Evolutionary conservation across 805 yeast species (phyloP).

Genomic region (Wickerhamomyces kurtzmanii): DNA sequence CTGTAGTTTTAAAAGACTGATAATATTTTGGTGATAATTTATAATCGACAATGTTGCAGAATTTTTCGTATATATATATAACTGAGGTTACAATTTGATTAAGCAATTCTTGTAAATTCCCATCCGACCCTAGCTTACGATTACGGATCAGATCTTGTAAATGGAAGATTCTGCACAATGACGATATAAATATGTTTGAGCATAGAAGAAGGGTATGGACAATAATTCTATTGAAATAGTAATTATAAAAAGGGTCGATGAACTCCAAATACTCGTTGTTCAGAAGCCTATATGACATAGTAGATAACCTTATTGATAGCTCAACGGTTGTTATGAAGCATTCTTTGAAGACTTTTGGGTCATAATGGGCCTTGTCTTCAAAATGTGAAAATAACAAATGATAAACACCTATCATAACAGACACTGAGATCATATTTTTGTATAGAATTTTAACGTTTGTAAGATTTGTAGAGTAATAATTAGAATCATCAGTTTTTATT

Average conservation of each 20-base stretch:
- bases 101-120: not conserved
- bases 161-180: conserved; percentile 15
- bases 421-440: conserved; percentile 8
- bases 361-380: conserved; percentile 8
- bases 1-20: conserved; percentile 14
- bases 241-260: conserved; percentile 9
- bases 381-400: conserved; percentile 11
- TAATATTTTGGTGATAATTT: conserved; percentile 13
- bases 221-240: conserved; percentile 8
- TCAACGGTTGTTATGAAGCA: conserved; percentile 4
- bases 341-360: conserved; percentile 6
- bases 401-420: conserved; percentile 7
- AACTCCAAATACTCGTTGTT: conserved; percentile 5
- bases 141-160: conserved; percentile 8
- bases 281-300: conserved; percentile 7
- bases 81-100: conserved; percentile 3
- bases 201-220: conserved; percentile 11
- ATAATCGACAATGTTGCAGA: conserved; percentile 11
- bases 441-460: conserved; percentile 6
- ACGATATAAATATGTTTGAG: conserved; percentile 6
- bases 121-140: conserved; percentile 6
- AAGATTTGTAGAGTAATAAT: conserved; percentile 4
- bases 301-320: too few relatives aligned
- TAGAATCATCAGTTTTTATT: conserved; percentile 4
- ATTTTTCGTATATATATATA: conserved; percentile 10